Evolutionary conservation across 2,329 filamentous ascomycete genomes (phyloP).

Genomic region (Ambrosiella cleistominuta): DNA sequence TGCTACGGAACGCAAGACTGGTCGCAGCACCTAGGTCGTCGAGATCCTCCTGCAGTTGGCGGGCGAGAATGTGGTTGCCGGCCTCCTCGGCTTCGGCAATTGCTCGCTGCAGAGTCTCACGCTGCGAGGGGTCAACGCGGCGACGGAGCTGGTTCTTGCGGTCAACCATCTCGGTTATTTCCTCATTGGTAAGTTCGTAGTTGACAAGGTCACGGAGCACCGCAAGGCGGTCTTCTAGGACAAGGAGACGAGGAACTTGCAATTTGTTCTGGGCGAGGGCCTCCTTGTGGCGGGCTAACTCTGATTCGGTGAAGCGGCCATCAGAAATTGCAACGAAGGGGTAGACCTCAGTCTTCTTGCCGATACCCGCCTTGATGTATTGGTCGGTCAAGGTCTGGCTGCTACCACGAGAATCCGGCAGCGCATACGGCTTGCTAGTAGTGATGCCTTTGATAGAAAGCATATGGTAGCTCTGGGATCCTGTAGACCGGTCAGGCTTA

Average conservation of each 20-base stretch:
- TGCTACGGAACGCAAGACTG: conserved; percentile 50
- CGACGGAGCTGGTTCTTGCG: conserved; percentile 51
- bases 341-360: conserved; percentile 67
- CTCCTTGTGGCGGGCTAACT: conserved; percentile 67
- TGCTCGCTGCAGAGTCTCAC: conserved; percentile 45
- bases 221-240: conserved; percentile 52
- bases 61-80: conserved; percentile 41
- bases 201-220: conserved; percentile 67
- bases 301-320: conserved; percentile 61
- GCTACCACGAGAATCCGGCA: conserved; percentile 55
- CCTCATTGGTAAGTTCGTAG: conserved; percentile 65
- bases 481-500: conserved; percentile 55
- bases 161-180: conserved; percentile 63
- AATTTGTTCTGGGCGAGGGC: conserved; percentile 6
- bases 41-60: conserved; percentile 40
- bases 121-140: conserved; percentile 49
- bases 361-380: conserved; percentile 67
- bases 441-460: conserved; percentile 43
- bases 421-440: conserved; percentile 65
- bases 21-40: conserved; percentile 49
- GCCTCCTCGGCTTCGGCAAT: conserved; percentile 47
- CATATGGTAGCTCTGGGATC: conserved; percentile 70
- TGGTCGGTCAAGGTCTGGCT: conserved; percentile 60
- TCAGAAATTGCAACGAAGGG: conserved; percentile 87
- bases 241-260: conserved; percentile 50